Evolutionary conservation across 2,329 filamentous ascomycete genomes (phyloP).

Genomic region (Penicillium glabrum): DNA sequence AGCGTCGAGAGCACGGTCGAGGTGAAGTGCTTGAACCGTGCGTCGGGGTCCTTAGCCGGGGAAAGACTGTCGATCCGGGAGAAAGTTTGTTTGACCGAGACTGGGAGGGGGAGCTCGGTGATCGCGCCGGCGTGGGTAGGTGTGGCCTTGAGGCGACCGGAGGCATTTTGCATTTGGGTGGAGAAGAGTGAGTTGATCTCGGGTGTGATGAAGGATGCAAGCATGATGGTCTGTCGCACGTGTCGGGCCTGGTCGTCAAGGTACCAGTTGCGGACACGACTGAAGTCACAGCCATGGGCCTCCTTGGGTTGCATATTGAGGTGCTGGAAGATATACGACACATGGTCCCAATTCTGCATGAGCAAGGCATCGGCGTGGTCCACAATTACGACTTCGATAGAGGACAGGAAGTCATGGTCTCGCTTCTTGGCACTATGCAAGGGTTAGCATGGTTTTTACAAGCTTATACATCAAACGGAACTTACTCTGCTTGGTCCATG

Average conservation of each 20-base stretch:
- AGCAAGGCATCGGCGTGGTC: slow-evolving; percentile 91
- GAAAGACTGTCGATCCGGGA: slow-evolving; percentile 75
- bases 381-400: slow-evolving; percentile 84
- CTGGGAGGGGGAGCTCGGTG: slow-evolving; percentile 62
- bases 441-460: not conserved
- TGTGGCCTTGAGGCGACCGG: slow-evolving; percentile 74
- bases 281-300: slow-evolving; percentile 90
- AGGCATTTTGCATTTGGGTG: slow-evolving; percentile 73
- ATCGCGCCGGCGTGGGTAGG: slow-evolving; percentile 70
- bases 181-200: slow-evolving; percentile 81
- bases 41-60: slow-evolving; percentile 75
- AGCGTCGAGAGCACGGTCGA: slow-evolving; percentile 76
- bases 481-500: slow-evolving; percentile 74
- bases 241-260: slow-evolving; percentile 80
- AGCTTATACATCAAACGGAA: not conserved
- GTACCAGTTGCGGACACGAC: slow-evolving; percentile 86
- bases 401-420: slow-evolving; percentile 89
- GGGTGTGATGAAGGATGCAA: slow-evolving; percentile 82
- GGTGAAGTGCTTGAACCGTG: slow-evolving; percentile 87
- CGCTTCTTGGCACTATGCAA: slow-evolving; percentile 57
- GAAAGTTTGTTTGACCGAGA: slow-evolving; percentile 82
- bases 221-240: slow-evolving; percentile 80
- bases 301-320: slow-evolving; percentile 89
- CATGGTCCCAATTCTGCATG: slow-evolving; percentile 98
- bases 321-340: slow-evolving; percentile 87